Base-by-base conservation (phyloP, 2,329 filamentous ascomycete genomes). In the Chrysoporthe austroafricana region DNA sequence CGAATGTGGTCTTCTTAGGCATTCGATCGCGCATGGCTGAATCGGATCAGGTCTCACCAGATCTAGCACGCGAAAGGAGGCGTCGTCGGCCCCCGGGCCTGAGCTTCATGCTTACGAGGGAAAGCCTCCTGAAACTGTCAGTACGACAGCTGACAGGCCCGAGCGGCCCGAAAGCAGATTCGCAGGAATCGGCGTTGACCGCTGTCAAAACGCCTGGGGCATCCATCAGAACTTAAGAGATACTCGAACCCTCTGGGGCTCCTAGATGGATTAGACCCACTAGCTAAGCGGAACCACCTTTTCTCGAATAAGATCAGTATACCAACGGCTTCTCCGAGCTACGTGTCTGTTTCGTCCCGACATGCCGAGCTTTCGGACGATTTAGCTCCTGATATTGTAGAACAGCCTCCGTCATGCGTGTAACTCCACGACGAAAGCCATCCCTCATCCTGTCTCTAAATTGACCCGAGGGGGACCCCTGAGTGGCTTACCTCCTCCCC, bases 31-130 rank as follows among this genome's bases (percentile, higher is more conserved):
- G 65, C 66, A 65, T 69, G 66, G 67, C 58, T 69, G 57, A 43
- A 64, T 43, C 52, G 67, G 66, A 67, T 67, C 64, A 56, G 43
- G 65, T 69, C 59, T 68, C 66, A 69, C 68, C 44, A 67, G 68
- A 68, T 68, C 68, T 63, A 36, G 68, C 65, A 65, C 57, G 58
- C 59, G 44, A 43, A 59, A 48, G 42, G 54, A 50, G 42, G 44
- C 21, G 52, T 57, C 50, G 43, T 26, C 50, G 21, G 50, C 52
- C 46, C 54, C 46, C 36, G 26, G 4, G 36, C n/a, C 36, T 60
- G 4, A 16, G 39, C 21, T 14, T 42, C 50, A 64, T 48, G 42
- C 52, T 50, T 36, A 39, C 34, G 43, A 34, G 13, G 18, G 34
- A 21, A 21, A 6, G 26, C 46, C n/a, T 16, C 48, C 14, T 67